These are phyloP conservation scores for Laetiporus sulphureus DNA, from an alignment of 1,284 basidiomycete genomes.

Conservation along the genomic window DNA sequence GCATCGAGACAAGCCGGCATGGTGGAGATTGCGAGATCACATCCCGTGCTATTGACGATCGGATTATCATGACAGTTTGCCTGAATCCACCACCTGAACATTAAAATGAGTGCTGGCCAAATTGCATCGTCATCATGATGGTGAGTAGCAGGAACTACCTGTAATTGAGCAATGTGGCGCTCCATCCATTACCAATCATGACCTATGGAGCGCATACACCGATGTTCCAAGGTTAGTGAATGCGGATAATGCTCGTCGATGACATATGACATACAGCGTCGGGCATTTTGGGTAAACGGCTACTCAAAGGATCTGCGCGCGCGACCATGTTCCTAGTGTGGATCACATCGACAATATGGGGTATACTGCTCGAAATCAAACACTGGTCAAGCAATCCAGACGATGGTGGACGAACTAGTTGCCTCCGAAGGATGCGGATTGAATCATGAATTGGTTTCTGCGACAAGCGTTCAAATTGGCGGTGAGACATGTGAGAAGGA, in stretches of 20 bases:
- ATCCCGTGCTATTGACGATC: constrained; percentile 2
- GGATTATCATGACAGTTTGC: constrained; percentile 3
- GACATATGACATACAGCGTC: constrained; percentile 1
- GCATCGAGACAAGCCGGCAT: not conserved
- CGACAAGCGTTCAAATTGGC: not conserved
- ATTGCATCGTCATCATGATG: not conserved
- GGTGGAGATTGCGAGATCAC: not conserved
- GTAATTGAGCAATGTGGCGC: not conserved
- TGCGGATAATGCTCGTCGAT: not conserved
- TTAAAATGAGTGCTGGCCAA: not conserved
- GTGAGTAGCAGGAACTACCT: not conserved
- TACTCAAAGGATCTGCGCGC: not conserved
- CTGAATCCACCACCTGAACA: constrained; percentile 1
- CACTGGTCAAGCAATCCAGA: not conserved
- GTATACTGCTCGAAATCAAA: not conserved
- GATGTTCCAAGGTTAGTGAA: too few species aligned
- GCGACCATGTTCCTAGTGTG: constrained; percentile 2
- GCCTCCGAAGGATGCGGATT: constrained; percentile 7
- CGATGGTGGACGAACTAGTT: not conserved
- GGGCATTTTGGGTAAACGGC: constrained; percentile 4
- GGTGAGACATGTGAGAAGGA: too few species aligned
- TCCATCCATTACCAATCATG: constrained; percentile 7
- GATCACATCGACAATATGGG: constrained; percentile 4
- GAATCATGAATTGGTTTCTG: constrained; percentile 4
- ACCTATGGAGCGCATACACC: too few species aligned